Base-by-base conservation (phyloP, 1,139 yeast species). In the Yamadazyma sp. region DNA sequence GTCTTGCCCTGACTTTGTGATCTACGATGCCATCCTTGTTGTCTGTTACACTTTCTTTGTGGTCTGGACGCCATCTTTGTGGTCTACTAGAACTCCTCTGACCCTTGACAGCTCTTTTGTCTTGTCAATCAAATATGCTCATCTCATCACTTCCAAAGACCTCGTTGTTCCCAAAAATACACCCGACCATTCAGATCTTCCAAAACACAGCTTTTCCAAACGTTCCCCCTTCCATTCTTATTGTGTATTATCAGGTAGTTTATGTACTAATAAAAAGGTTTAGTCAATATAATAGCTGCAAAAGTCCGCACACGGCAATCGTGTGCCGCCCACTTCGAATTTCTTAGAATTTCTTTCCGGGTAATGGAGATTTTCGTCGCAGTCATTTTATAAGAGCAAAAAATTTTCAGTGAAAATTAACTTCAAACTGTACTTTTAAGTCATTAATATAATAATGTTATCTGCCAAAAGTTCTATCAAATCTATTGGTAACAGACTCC, bases 401-500 rank as follows among this genome's bases (percentile, higher is more conserved):
- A 47, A 48, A 42, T 38, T 50, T 48, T 32, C 35, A 17, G 26
- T 15, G 29, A 37, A 28, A 14, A 28, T 33, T 28, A n/a, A 17
- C 26, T 18, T 16, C 29, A 15, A 27, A 7, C 14, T 15, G 34
- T 37, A 31, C 40, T 30, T 28, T 37, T 20, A 27, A 24, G 34
- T 39, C 32, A 12, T 6, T 33, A 24, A 26, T 22, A 9, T n/a
- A 36, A 43, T 18, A 34, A 70, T 70, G 76, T 69, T 71, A 62
- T 62, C 73, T 52, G 70, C 74, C 46, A 70, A 71, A 65, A 67
- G 61, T 54, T 61, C 72, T 38, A 49, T 67, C 47, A 67, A 64
- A 54, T 63, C 59, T 60, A 59, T 65, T 54, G 54, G 68, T 42
- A 67, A 70, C 52, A 75, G 72, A 58, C 62, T 70, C 53, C 71